A percentile compares a stretch with the other conserved stretches of the same genome.
These are phyloP conservation scores for Xylaria curta DNA, from an alignment of 495 filamentous ascomycete genomes.

Conservation along the genomic window DNA sequence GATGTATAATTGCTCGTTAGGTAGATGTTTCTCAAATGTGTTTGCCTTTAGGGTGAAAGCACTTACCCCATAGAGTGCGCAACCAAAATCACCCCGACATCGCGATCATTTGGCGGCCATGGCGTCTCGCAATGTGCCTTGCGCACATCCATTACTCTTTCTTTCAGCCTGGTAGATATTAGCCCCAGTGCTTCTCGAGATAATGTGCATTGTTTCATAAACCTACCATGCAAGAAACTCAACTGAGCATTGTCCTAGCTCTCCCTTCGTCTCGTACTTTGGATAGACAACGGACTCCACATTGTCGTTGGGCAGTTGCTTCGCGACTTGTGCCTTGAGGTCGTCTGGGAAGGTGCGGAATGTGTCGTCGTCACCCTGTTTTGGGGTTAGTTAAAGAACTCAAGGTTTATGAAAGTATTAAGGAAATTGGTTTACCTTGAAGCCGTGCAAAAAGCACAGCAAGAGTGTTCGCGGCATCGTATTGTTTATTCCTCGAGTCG, in stretches of 20 bases:
- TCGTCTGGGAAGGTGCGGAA: conserved; percentile 79
- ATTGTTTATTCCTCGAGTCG: neutral
- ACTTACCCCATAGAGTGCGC: conserved; percentile 91
- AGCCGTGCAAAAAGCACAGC: conserved; percentile 91
- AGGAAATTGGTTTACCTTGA: conserved; percentile 67
- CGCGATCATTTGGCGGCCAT: conserved; percentile 85
- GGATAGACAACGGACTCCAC: conserved; percentile 74
- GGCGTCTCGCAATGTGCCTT: conserved; percentile 74
- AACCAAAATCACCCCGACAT: conserved; percentile 80
- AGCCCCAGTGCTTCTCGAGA: neutral
- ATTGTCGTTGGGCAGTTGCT: conserved; percentile 73
- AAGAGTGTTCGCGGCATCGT: conserved; percentile 81
- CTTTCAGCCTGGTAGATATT: conserved; percentile 71
- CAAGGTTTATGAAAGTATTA: too few relatives aligned
- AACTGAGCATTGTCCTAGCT: conserved; percentile 75
- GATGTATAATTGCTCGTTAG: conserved; percentile 6
- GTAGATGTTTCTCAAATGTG: neutral
- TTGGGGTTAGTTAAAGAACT: neutral
- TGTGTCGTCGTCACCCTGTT: conserved; percentile 84
- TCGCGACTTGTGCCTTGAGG: conserved; percentile 68
- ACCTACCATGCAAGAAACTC: conserved; percentile 82
- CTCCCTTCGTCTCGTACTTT: conserved; percentile 89
- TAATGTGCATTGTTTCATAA: neutral
- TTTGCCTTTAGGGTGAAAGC: too few relatives aligned
- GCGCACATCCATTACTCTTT: conserved; percentile 85